Evolutionary conservation across 805 yeast species (phyloP).

Genomic region (Candida maris): DNA sequence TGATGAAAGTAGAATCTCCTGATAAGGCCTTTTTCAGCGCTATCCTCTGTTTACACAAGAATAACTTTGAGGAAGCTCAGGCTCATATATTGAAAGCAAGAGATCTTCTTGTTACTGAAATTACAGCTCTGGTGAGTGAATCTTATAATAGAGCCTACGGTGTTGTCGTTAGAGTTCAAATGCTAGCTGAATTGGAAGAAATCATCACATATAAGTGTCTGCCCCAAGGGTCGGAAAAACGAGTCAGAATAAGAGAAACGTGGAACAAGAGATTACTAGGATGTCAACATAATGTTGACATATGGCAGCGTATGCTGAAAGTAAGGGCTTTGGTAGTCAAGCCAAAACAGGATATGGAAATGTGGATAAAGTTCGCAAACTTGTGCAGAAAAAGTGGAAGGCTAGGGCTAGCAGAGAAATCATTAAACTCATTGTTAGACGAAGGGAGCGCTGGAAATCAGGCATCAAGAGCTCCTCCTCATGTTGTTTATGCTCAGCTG

Average conservation of each 20-base stretch:
- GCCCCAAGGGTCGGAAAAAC: slow-evolving; percentile 78
- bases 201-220: slow-evolving; percentile 83
- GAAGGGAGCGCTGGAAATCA: slow-evolving; percentile 44
- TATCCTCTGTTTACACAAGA: slow-evolving; percentile 77
- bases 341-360: slow-evolving; percentile 95
- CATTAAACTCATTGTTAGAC: slow-evolving; percentile 74
- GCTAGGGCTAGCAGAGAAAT: slow-evolving; percentile 86
- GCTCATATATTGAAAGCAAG: slow-evolving; percentile 79
- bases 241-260: slow-evolving; percentile 76
- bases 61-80: slow-evolving; percentile 78
- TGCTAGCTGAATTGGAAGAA: slow-evolving; percentile 95
- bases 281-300: slow-evolving; percentile 94
- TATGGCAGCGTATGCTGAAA: slow-evolving; percentile 96
- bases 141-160: slow-evolving; percentile 96
- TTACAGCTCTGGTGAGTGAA: slow-evolving; percentile 91
- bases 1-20: slow-evolving; percentile 89
- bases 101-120: slow-evolving; percentile 85
- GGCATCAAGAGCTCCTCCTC: slow-evolving; percentile 83
- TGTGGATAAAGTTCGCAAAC: slow-evolving; percentile 98
- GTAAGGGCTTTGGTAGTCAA: slow-evolving; percentile 89
- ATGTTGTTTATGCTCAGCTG: slow-evolving; percentile 93
- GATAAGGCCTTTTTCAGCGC: slow-evolving; percentile 95
- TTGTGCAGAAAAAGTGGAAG: slow-evolving; percentile 93
- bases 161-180: slow-evolving; percentile 94
- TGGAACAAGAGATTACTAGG: slow-evolving; percentile 93